Evolutionary conservation across 2,329 filamentous ascomycete genomes (phyloP).

Genomic region (Xylariaceae sp.): DNA sequence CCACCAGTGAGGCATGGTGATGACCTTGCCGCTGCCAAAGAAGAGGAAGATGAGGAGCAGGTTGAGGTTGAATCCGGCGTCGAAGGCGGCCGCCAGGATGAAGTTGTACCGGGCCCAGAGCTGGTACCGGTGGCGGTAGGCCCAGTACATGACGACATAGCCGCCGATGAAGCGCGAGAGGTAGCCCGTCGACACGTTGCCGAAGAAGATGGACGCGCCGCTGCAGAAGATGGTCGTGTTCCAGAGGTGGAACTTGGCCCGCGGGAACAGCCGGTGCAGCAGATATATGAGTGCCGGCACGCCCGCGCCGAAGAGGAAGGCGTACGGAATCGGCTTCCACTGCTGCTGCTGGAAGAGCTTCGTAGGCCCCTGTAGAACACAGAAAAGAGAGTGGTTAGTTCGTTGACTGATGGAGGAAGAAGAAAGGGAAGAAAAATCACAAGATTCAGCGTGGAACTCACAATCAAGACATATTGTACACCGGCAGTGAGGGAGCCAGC

Average conservation of each 20-base stretch:
- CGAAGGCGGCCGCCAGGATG: conserved; percentile 55
- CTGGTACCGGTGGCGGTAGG: conserved; percentile 49
- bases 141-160: conserved; percentile 55
- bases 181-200: conserved; percentile 57
- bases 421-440: not conserved
- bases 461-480: conserved; percentile 56
- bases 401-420: not conserved
- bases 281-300: conserved; percentile 43
- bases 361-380: conserved; percentile 34
- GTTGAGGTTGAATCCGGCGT: conserved; percentile 58
- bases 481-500: conserved; percentile 47
- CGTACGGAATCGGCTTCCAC: conserved; percentile 45
- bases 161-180: conserved; percentile 53
- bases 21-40: conserved; percentile 50
- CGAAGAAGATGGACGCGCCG: conserved; percentile 50
- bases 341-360: conserved; percentile 44
- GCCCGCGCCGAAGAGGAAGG: conserved; percentile 45
- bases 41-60: conserved; percentile 57
- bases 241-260: conserved; percentile 49
- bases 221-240: conserved; percentile 60
- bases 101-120: conserved; percentile 58
- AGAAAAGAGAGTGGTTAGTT: not conserved
- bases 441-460: conserved; percentile 17
- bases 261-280: conserved; percentile 48
- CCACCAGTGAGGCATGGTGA: conserved; percentile 60